Percentiles rank a stretch among this genome's conserved stretches.
Conservation (phyloP, 2,329 filamentous ascomycete genomes). For the Neospermospora avenae region DNA sequence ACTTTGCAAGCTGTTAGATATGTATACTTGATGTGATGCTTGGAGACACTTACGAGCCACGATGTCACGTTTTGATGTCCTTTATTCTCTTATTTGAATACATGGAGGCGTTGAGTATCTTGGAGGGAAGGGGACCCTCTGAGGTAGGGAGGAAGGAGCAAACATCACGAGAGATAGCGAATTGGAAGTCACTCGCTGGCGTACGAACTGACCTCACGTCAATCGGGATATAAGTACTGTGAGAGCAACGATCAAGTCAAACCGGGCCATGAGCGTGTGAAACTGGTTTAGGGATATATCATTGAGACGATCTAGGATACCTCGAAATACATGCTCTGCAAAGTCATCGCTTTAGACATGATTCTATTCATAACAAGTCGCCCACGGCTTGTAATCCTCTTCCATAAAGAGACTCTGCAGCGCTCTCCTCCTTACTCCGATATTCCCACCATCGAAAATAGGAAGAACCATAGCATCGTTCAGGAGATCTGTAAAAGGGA, state of each 20-base stretch:
- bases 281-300: no score
- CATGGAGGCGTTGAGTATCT: neutral
- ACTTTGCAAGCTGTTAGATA: neutral
- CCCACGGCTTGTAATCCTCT: conserved; percentile 46
- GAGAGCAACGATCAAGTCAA: no score
- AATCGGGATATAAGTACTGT: no score
- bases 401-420: conserved; percentile 43
- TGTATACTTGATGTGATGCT: neutral
- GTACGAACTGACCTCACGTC: no score
- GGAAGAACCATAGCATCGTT: conserved; percentile 45
- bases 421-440: conserved; percentile 47
- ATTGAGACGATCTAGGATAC: no score
- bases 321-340: no score
- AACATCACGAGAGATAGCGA: no score
- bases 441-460: conserved; percentile 51
- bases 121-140: neutral
- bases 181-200: no score
- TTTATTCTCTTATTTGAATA: neutral
- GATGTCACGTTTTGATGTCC: conserved; percentile 2
- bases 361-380: conserved; percentile 15
- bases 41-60: conserved; percentile 1
- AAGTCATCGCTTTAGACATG: no score
- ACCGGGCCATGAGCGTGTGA: no score
- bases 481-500: conserved; percentile 42
- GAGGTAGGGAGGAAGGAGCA: no score